phyloP scores from a whole-genome alignment of 805 yeast species.

The Teunomyces stri region DNA sequence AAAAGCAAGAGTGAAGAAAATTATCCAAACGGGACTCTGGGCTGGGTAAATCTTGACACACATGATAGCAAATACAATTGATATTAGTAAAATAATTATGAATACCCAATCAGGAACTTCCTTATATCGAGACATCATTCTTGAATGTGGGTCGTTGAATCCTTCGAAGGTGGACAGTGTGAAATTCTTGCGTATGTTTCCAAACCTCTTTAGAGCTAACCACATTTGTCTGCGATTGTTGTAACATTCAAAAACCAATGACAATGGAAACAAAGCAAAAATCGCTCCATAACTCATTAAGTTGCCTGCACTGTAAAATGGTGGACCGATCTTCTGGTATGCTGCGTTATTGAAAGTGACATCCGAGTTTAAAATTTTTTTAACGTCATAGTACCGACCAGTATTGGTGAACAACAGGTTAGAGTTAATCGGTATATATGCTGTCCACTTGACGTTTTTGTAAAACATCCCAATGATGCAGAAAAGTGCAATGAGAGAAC shows the following conservation, averaged over 20 bases:
- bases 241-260: conserved; percentile 8
- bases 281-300: conserved; percentile 27
- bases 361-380: neutral
- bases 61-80: conserved; percentile 21
- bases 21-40: conserved; percentile 23
- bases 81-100: conserved; percentile 19
- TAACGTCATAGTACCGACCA: conserved; percentile 19
- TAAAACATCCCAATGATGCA: conserved; percentile 24
- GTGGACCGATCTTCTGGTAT: conserved; percentile 26
- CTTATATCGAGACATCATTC: conserved; percentile 30
- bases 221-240: conserved; percentile 2
- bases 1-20: conserved; percentile 19
- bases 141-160: conserved; percentile 26
- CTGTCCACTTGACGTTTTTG: conserved; percentile 27
- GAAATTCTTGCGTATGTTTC: neutral
- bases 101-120: conserved; percentile 40
- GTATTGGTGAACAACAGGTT: conserved; percentile 22
- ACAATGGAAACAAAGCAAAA: conserved; percentile 27
- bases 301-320: conserved; percentile 29
- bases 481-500: conserved; percentile 19
- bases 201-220: conserved; percentile 4
- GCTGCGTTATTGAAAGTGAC: conserved; percentile 17
- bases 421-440: conserved; percentile 24
- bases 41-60: conserved; percentile 9
- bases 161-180: conserved; percentile 10